phyloP scores from a whole-genome alignment of 495 filamentous ascomycete species.

The Cairneyella variabilis region DNA sequence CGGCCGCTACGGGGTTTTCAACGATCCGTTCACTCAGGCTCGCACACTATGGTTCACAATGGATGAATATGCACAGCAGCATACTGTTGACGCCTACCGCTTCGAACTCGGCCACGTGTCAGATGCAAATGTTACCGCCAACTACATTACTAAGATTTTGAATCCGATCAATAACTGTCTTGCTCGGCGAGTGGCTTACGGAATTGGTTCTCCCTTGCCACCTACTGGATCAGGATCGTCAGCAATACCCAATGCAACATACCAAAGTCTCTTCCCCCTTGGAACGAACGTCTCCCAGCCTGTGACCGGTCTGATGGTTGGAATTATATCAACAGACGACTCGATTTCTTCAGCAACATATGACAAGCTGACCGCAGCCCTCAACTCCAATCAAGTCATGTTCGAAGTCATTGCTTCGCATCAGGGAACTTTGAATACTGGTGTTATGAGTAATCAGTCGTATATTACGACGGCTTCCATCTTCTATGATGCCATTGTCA shows the following conservation, averaged over 20 bases:
- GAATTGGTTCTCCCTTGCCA: conserved; percentile 5
- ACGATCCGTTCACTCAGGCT: conserved; percentile 3
- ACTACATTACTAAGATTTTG: conserved; percentile 2
- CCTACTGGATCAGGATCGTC: background rate
- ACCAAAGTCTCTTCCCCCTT: background rate
- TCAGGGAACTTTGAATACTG: background rate
- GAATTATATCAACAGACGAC: background rate
- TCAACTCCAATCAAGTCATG: background rate
- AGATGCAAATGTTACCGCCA: conserved; percentile 2
- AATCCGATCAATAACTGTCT: conserved; percentile 8
- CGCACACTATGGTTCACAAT: background rate
- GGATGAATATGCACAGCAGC: conserved; percentile 3
- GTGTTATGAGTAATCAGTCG: background rate
- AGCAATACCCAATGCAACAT: background rate
- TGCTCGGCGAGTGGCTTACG: conserved; percentile 1
- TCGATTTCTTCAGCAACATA: background rate
- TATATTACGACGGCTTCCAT: conserved; percentile 6
- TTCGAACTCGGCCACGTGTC: conserved; percentile 7
- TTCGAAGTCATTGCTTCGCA: conserved; percentile 8
- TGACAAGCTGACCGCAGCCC: background rate
- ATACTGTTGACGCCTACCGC: conserved; percentile 8
- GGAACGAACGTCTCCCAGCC: background rate
- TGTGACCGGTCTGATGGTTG: conserved; percentile 4
- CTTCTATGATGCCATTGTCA: conserved; percentile 7
- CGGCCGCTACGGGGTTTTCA: conserved; percentile 1